Evolutionary conservation across 1,284 basidiomycete species (phyloP).

Genomic region (Afroboletus lepidellus): DNA sequence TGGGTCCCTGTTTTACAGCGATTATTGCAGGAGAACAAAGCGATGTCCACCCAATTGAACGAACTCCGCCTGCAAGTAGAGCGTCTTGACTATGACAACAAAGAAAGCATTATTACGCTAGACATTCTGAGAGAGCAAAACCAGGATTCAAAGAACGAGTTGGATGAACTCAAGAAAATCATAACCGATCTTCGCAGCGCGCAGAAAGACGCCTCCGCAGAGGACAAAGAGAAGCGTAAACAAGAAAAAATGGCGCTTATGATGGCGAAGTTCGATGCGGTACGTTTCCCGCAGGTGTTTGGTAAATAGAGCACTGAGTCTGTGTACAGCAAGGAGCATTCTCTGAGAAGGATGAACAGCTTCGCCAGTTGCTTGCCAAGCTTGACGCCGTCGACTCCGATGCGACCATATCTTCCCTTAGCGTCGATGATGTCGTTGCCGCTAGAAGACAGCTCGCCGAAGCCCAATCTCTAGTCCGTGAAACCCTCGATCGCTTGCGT

Average conservation of each 20-base stretch:
- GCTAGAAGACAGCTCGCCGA: conserved; percentile 89
- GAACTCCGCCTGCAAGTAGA: conserved; percentile 92
- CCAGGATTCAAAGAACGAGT: conserved; percentile 80
- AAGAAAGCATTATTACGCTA: conserved; percentile 92
- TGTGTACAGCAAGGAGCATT: conserved; percentile 71
- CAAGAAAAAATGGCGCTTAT: conserved; percentile 99
- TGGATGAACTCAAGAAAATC: conserved; percentile 87
- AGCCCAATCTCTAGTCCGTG: conserved; percentile 81
- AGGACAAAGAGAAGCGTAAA: conserved; percentile 98
- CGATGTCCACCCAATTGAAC: conserved; percentile 86
- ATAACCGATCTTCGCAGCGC: conserved; percentile 77
- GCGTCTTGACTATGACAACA: conserved; percentile 92
- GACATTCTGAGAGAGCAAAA: conserved; percentile 97
- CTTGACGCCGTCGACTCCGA: conserved; percentile 75
- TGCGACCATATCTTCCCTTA: conserved; percentile 53
- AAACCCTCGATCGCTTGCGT: conserved; percentile 87
- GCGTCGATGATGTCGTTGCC: conserved; percentile 75
- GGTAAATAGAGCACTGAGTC: conserved; percentile 10
- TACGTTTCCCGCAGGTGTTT: conserved; percentile 39
- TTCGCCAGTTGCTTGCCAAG: conserved; percentile 80
- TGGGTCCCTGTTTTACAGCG: conserved; percentile 3
- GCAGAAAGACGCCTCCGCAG: conserved; percentile 83
- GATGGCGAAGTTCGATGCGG: conserved; percentile 98
- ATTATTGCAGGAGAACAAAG: conserved; percentile 77
- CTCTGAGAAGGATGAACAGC: conserved; percentile 92